Evolutionary conservation across 768 basidiomycete species (phyloP), one percentile per base, ranked within the genome.

Genomic region (Termitomyces sp.): DNA sequence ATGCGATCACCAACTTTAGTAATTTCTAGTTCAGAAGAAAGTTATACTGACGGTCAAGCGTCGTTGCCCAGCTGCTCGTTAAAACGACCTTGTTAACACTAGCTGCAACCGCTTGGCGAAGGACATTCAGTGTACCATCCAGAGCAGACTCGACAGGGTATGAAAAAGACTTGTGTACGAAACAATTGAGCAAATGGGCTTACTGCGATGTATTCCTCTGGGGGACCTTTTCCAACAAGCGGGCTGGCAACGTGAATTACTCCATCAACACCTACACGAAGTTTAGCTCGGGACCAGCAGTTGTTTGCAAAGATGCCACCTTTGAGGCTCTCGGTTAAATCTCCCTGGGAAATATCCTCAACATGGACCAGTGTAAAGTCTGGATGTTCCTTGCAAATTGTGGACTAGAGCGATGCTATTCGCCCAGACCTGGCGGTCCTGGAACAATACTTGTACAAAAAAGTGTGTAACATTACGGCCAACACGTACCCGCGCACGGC

Each of bases 211-310:
- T 52, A 48, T 10, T 46, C 57, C 24, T 59, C 55, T 37, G 60
- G 52, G 4, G 51, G 40, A 27, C 44, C 53, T 16, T 50, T 56
- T 24, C 51, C 53, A 44, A 55, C 55, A 14, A 67, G 18, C 5
- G 65, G 63, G 18, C 69, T 69, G 10, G 72, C 74, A 22, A 68
- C 67, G 57, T 77, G 76, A 24, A 67, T 65, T 37, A 82, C 67
- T 1, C 71, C 79, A 40, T 75, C 70, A 32, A 80, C 73, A 9
- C 74, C 77, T 69, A 74, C 71, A 60, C 27, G 10, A 33, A 12
- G 3, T 4, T 32, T 20, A 34, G 9, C 3, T 14, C 16, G 13
- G 10, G 22, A 16, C 32, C 22, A 2, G 22, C 16, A 37, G 12
- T 36, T 43, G 26, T 26, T 18, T 26, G 4, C 18, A 12, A 34